Evolutionary conservation across 495 filamentous ascomycete genomes (phyloP).

Genomic region (Penicillium macrosclerotiorum): DNA sequence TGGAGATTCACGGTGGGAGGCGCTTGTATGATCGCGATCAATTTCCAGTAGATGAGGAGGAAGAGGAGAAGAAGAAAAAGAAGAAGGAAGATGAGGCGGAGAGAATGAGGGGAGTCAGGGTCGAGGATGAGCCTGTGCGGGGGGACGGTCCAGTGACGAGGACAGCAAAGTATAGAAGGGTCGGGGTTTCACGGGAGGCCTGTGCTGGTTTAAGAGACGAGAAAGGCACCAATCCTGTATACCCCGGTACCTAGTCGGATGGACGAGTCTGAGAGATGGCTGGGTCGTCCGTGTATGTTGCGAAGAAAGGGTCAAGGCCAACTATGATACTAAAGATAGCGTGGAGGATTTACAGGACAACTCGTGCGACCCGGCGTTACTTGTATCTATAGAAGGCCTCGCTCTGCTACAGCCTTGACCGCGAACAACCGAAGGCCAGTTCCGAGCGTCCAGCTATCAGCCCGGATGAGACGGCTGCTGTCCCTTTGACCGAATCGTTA

Average conservation of each 20-base stretch:
- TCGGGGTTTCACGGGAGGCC: background rate
- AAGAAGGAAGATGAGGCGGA: background rate
- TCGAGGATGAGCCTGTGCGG: slow-evolving; percentile 12
- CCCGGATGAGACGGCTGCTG: slow-evolving; percentile 2
- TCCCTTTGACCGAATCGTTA: slow-evolving; percentile 11
- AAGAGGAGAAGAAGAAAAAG: background rate
- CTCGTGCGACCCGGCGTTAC: background rate
- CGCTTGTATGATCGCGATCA: background rate
- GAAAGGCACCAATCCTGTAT: too few species aligned
- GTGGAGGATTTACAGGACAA: too few species aligned
- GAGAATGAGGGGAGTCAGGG: slow-evolving; percentile 9
- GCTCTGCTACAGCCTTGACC: background rate
- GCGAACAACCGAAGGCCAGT: slow-evolving; percentile 5
- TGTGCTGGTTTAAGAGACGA: background rate
- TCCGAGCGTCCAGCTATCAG: slow-evolving; percentile 11
- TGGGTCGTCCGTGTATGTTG: too few species aligned
- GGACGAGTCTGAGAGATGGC: too few species aligned
- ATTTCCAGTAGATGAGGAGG: background rate
- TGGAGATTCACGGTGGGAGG: background rate
- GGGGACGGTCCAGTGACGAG: slow-evolving; percentile 2
- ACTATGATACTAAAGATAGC: too few species aligned
- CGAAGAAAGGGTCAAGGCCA: too few species aligned
- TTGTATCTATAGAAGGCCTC: background rate
- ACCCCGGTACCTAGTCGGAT: too few species aligned
- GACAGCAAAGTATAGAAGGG: background rate